Evolutionary conservation across 768 basidiomycete species (phyloP).

Genomic region (Tylopilus sp.): DNA sequence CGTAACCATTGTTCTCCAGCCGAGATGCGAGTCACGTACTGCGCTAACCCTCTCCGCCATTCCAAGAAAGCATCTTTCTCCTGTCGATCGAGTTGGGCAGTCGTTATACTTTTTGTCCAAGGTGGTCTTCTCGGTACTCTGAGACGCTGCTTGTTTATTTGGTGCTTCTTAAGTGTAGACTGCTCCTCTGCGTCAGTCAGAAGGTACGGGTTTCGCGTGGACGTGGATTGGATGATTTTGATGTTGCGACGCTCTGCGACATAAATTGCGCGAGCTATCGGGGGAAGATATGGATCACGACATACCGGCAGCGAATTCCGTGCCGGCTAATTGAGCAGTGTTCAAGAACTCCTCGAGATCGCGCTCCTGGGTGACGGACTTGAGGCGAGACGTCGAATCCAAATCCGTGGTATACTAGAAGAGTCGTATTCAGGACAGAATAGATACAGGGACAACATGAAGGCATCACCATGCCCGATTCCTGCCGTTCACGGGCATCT

Average conservation of each 20-base stretch:
- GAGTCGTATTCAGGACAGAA: background rate
- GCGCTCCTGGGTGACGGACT: slow-evolving; percentile 92
- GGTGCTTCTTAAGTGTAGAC: slow-evolving; percentile 68
- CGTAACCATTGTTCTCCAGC: background rate
- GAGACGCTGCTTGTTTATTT: slow-evolving; percentile 67
- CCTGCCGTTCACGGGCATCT: slow-evolving; percentile 32
- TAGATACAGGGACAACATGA: background rate
- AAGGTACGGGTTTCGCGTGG: slow-evolving; percentile 79
- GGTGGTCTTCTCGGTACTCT: slow-evolving; percentile 86
- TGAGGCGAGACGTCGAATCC: slow-evolving; percentile 63
- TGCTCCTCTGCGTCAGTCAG: slow-evolving; percentile 80
- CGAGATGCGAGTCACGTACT: slow-evolving; percentile 51
- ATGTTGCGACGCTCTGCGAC: slow-evolving; percentile 70
- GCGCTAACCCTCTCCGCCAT: slow-evolving; percentile 89
- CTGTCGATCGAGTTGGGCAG: slow-evolving; percentile 76
- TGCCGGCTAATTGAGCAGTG: slow-evolving; percentile 91
- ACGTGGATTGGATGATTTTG: slow-evolving; percentile 62
- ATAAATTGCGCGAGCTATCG: slow-evolving; percentile 2
- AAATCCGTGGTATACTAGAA: slow-evolving; percentile 73
- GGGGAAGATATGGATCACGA: background rate
- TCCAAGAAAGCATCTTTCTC: slow-evolving; percentile 90
- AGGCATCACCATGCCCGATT: slow-evolving; percentile 60
- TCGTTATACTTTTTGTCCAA: slow-evolving; percentile 82
- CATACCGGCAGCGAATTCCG: slow-evolving; percentile 93
- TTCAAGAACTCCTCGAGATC: slow-evolving; percentile 96